Base-by-base conservation (phyloP, 2,329 filamentous ascomycete species). In the Sarocladium strictum region DNA sequence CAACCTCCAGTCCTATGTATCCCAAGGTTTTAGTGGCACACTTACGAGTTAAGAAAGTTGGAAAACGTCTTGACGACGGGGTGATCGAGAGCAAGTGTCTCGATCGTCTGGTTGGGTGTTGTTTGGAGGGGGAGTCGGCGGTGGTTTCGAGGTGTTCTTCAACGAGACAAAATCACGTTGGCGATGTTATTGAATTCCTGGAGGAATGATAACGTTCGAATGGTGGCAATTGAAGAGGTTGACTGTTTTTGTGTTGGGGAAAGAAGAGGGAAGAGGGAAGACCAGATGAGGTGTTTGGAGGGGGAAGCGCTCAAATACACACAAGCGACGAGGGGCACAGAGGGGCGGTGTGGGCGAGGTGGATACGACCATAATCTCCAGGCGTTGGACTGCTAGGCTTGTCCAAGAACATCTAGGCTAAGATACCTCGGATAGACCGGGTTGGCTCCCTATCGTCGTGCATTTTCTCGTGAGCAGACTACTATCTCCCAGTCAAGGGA, bases 21-120 rank as follows among this genome's bases (percentile, higher is more conserved):
- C n/a, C n/a, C n/a, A n/a, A n/a, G n/a, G n/a, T n/a, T n/a, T n/a
- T n/a, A n/a, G n/a, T n/a, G n/a, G 23, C 50, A 32, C 17, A 69
- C 90, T 73, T 83, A 96, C 92, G 91, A 96, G 84, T 94, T 94
- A 65, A 97, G 87, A 67, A 95, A 87, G 78, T 96, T 97, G 81
- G 91, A 93, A 87, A 96, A 97, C 92, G 90, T 96, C 78, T 89
- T 96, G 90, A 82, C 87, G 86, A 74, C 72, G 72, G 67, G 62
- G 73, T 75, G 85, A 87, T 76, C 83, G 84, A 73, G 69, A 66
- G 54, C 60, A 64, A 58, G 60, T 55, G 63, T 69, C 78, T 81
- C 79, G 80, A 80, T 81, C 79, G 57, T 11, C 38, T 32, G 33
- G 24, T 37, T 38, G 24, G 11, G 26, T 53, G 50, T 56, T 19